Evolutionary conservation across 75 land plant genomes (phyloP).

Genomic region (Ceratopteris richardii): DNA sequence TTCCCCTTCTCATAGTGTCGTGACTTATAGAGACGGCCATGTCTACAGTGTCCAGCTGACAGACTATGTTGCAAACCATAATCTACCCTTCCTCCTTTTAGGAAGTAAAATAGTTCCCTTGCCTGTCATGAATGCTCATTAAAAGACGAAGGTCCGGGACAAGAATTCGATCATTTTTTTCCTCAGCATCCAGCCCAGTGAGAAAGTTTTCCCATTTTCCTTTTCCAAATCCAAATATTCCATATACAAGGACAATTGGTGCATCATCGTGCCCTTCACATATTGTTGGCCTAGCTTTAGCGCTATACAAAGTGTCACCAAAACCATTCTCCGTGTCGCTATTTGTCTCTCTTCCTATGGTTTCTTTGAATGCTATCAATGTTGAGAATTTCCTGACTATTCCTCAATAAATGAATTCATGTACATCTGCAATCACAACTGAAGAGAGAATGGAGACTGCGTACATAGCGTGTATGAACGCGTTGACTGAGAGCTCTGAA

Average conservation of each 20-base stretch:
- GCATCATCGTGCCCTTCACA: conserved; percentile 35
- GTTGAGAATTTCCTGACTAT: conserved; percentile 11
- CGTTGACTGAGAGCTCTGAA: conserved; percentile 55
- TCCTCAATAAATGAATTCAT: conserved; percentile 12
- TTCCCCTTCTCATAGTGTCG: conserved; percentile 89
- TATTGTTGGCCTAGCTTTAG: conserved; percentile 7
- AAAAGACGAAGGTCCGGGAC: conserved; percentile 94
- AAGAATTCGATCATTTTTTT: conserved; percentile 77
- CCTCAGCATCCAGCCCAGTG: conserved; percentile 93
- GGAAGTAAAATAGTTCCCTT: conserved; percentile 81
- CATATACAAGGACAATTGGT: conserved; percentile 92
- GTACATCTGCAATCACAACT: conserved; percentile 54
- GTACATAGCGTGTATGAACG: conserved; percentile 48
- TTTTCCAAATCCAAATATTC: conserved; percentile 93
- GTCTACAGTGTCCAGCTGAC: conserved; percentile 67
- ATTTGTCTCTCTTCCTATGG: not conserved
- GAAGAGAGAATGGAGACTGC: conserved; percentile 65
- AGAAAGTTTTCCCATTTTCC: conserved; percentile 81
- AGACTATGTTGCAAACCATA: conserved; percentile 86
- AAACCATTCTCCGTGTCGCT: not conserved
- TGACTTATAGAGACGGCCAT: conserved; percentile 59
- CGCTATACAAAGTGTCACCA: not conserved
- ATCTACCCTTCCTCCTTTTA: conserved; percentile 92
- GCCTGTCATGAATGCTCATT: conserved; percentile 95
- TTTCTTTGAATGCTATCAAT: not conserved